phyloP scores from a whole-genome alignment of 768 basidiomycete genomes.

The Melanogaster broomeanus region DNA sequence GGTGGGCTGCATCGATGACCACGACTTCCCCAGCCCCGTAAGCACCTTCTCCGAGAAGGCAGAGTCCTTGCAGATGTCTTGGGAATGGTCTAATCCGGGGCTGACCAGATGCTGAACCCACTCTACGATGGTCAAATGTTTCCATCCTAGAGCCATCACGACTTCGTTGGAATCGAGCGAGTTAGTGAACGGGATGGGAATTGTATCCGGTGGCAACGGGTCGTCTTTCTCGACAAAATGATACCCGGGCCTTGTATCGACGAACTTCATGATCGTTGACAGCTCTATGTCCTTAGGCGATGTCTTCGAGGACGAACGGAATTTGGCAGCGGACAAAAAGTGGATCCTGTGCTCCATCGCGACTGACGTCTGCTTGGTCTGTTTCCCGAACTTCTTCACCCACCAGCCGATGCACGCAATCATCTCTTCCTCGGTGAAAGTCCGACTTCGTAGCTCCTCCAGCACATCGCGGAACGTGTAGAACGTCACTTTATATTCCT shows the following conservation, averaged over 20 bases:
- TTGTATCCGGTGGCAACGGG: slow-evolving; percentile 71
- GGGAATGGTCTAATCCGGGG: slow-evolving; percentile 44
- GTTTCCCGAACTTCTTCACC: slow-evolving; percentile 37
- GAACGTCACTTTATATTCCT: slow-evolving; percentile 60
- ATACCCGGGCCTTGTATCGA: slow-evolving; percentile 57
- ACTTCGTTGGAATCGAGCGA: slow-evolving; percentile 43
- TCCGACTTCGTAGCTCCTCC: slow-evolving; percentile 63
- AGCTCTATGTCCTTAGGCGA: slow-evolving; percentile 51
- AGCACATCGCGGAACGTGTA: slow-evolving; percentile 81
- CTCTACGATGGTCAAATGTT: slow-evolving; percentile 64
- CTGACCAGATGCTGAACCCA: slow-evolving; percentile 70
- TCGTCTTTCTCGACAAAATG: slow-evolving; percentile 67
- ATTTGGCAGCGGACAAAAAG: background rate
- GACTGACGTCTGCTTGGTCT: slow-evolving; percentile 11
- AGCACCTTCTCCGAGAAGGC: slow-evolving; percentile 80
- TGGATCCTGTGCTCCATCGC: slow-evolving; percentile 39
- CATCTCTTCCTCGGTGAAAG: slow-evolving; percentile 70
- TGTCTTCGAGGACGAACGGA: slow-evolving; percentile 2
- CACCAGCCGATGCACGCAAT: slow-evolving; percentile 87
- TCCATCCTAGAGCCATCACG: slow-evolving; percentile 66
- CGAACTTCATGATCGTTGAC: slow-evolving; percentile 60
- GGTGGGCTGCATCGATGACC: slow-evolving; percentile 59
- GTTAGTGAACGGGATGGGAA: slow-evolving; percentile 67
- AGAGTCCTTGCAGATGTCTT: slow-evolving; percentile 61
- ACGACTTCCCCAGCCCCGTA: slow-evolving; percentile 42